phyloP scores from a whole-genome alignment of 345 rosid species.

The Hibiscus trionum region DNA sequence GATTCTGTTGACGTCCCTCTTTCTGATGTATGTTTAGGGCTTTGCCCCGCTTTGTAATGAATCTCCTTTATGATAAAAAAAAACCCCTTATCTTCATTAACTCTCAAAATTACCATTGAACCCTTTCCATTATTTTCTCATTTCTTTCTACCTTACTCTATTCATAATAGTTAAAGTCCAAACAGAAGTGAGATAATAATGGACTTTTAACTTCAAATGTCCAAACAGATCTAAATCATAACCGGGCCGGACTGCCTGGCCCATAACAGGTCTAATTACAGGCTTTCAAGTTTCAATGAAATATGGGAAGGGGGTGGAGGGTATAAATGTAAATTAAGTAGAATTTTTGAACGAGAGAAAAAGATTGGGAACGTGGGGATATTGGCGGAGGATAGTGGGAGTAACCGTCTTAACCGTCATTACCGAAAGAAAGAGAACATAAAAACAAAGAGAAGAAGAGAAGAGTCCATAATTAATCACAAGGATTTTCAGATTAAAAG shows the following conservation, averaged over 20 bases:
- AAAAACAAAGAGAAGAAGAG: neutral
- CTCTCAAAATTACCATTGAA: too few species aligned
- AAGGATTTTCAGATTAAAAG: neutral
- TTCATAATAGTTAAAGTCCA: neutral
- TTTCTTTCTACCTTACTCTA: neutral
- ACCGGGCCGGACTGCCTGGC: too few species aligned
- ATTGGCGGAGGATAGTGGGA: slow-evolving; percentile 24
- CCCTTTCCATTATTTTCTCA: neutral
- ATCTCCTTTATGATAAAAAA: too few species aligned
- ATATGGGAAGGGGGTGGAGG: neutral
- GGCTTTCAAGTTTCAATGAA: too few species aligned
- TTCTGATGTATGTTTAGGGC: too few species aligned
- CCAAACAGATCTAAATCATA: too few species aligned
- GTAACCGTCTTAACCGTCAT: slow-evolving; percentile 44
- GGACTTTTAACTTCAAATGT: too few species aligned
- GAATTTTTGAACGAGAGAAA: slow-evolving; percentile 14
- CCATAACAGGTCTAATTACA: too few species aligned
- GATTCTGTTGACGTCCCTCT: too few species aligned
- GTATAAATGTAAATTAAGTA: neutral
- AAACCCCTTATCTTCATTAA: neutral
- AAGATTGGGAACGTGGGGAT: slow-evolving; percentile 35
- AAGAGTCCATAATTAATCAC: neutral
- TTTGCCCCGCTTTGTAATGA: too few species aligned
- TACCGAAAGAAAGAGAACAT: neutral
- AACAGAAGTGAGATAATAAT: too few species aligned